Base-by-base conservation (phyloP, 2,329 filamentous ascomycete genomes). In the Byssoonygena ceratinophila region DNA sequence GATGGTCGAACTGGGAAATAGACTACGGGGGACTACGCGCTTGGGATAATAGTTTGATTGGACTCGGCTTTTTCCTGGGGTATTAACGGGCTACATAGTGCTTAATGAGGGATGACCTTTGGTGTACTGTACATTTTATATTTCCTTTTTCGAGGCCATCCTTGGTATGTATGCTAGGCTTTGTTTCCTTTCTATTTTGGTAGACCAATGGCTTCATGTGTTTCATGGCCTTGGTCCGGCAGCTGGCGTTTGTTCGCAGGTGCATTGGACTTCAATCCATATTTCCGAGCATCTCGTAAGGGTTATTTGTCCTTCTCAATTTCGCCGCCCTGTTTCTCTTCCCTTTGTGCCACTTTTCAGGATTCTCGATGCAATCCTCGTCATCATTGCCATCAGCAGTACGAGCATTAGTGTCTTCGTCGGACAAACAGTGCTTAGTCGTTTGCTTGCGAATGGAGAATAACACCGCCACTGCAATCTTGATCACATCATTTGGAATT, bases 11-110 rank as follows among this genome's bases (percentile, higher is more conserved):
- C 23, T 23, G 46, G 27, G 16, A 51, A 46, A 23, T 53, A 36
- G 20, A 75, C 78, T 31, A 31, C n/a, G 41, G 29, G 29, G 2
- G 11, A 48, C 27, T 50, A 36, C 18, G 14, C 3, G 20, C 39
- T 45, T 45, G 3, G 25, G 48, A 44, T 8, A 18, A 22, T 5
- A 9, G 22, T 34, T 34, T 36, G 16, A 29, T 37, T 14, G 14
- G 20, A 16, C 22, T 32, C 8, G 1, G 37, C 9, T 32, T 18
- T 27, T 31, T 39, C 14, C 37, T 34, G 14, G 37, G 27, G 29
- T 18, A 43, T 43, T 44, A 20, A 23, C 37, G 29, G 22, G 8
- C 29, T 43, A 18, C n/a, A 34, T 14, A 16, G 22, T 36, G 41
- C 14, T 20, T 51, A 45, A 51, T 44, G 40, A 51, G 20, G 31